Evolutionary conservation across 2,329 filamentous ascomycete genomes (phyloP), one percentile per base, ranked within the genome.

Genomic region (Colletotrichum caudatum): DNA sequence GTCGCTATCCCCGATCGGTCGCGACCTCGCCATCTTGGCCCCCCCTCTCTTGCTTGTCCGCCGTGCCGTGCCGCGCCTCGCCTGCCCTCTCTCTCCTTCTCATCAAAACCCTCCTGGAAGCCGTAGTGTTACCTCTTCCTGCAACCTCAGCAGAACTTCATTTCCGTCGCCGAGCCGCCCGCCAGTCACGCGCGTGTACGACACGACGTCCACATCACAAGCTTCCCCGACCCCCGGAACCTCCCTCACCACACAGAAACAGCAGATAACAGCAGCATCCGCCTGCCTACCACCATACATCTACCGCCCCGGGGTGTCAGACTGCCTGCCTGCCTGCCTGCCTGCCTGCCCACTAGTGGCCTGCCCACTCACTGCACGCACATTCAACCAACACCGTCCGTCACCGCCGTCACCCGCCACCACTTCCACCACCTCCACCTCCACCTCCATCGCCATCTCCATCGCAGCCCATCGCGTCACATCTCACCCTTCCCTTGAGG

Each of bases 201-300:
- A 61, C 64, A 61, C 48, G 26, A 64, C 44, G 26, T 51, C 44
- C 54, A 60, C 50, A 54, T 59, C 65, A 71, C 59, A 69, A 71
- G 69, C 69, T 69, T 72, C 66, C 59, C 48, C 54, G 48, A 59
- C 69, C 65, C 65, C 59, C 66, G 54, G 59, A 65, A 64, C 53
- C 44, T 65, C 65, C 58, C 29, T 29, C 29, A 29, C 29, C 29
- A 29, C 56, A 29, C 20, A 26, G 18, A 39, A 16, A 63, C 65
- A 51, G 37, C 51, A 56, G 54, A 54, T 46, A 64, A 23, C 48
- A 56, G 37, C 37, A 39, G 12, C 26, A 37, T 39, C 54, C 44
- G 54, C 44, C 51, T 37, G 51, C 67, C 37, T 39, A 57, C 46
- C 41, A 23, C 4, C 20, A 46, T 20, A 8, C 44, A 46, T n/a